phyloP scores from a whole-genome alignment of 768 basidiomycete genomes.

The Lentinula aciculospora region DNA sequence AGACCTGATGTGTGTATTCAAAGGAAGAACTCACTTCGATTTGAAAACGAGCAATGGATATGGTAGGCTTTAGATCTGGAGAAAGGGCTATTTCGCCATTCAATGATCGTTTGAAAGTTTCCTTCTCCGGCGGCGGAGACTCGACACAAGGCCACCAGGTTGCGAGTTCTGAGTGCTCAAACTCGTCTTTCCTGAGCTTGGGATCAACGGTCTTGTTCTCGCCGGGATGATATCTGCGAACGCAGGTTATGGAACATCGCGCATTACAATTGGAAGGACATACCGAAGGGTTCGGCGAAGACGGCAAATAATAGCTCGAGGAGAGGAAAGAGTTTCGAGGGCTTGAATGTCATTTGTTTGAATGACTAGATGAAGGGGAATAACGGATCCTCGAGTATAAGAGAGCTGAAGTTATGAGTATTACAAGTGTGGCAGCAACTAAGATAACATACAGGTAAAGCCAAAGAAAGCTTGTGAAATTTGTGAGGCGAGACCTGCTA shows the following conservation, averaged over 20 bases:
- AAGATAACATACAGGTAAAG: conserved; percentile 3
- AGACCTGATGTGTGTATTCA: neutral
- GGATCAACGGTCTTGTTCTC: neutral
- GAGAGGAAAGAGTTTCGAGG: conserved; percentile 9
- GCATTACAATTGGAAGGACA: neutral
- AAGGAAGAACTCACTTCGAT: neutral
- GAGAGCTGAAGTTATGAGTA: conserved; percentile 3
- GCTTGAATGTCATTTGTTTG: conserved; percentile 4
- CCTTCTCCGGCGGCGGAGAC: neutral
- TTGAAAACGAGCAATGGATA: neutral
- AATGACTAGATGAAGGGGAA: conserved; percentile 9
- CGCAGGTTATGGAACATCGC: neutral
- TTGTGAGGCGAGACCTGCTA: neutral
- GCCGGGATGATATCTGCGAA: neutral
- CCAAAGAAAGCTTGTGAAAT: conserved; percentile 3
- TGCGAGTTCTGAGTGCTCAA: conserved; percentile 23
- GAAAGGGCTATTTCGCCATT: conserved; percentile 7
- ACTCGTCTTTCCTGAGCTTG: neutral
- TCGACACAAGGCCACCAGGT: conserved; percentile 24
- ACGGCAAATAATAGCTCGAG: conserved; percentile 2
- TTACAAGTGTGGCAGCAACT: neutral
- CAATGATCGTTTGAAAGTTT: neutral
- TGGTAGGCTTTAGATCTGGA: conserved; percentile 8
- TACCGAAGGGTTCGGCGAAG: conserved; percentile 5
- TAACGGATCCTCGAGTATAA: conserved; percentile 12